Percentiles rank a stretch among this genome's conserved stretches.
Evolutionary conservation across 768 basidiomycete genomes (phyloP).

Genomic region (Paxillus ammoniavirescens): DNA sequence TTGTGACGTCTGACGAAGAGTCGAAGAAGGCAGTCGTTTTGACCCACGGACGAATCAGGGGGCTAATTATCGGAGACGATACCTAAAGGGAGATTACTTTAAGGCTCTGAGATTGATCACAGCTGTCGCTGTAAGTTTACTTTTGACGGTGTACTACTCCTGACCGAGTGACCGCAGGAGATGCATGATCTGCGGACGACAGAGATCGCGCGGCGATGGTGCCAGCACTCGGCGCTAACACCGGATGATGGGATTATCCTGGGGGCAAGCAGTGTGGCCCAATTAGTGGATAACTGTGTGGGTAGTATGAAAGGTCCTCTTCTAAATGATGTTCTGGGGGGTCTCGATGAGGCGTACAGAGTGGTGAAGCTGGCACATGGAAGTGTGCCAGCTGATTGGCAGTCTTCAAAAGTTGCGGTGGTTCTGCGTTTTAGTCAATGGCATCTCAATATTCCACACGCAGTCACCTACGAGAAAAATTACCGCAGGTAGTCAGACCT

Average conservation of each 20-base stretch:
- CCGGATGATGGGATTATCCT: conserved; percentile 35
- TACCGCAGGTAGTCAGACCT: not conserved
- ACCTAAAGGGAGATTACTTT: conserved; percentile 39
- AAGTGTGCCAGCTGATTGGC: conserved; percentile 32
- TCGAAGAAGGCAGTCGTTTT: conserved; percentile 39
- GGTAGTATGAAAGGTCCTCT: conserved; percentile 43
- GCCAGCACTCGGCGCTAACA: conserved; percentile 33
- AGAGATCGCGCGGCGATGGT: conserved; percentile 39
- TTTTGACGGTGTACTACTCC: not conserved
- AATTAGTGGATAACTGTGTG: conserved; percentile 31
- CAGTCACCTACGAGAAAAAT: too few relatives aligned
- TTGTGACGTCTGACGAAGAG: conserved; percentile 36
- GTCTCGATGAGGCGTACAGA: conserved; percentile 34
- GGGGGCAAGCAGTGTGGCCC: conserved; percentile 34
- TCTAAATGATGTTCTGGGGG: conserved; percentile 32
- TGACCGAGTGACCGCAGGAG: conserved; percentile 18
- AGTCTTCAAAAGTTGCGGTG: conserved; percentile 5
- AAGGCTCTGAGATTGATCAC: conserved; percentile 39
- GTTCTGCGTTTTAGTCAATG: too few relatives aligned
- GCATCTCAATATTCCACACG: too few relatives aligned
- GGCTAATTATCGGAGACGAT: conserved; percentile 40
- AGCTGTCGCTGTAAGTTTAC: conserved; percentile 34
- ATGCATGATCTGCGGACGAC: conserved; percentile 32
- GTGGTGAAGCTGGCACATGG: conserved; percentile 29
- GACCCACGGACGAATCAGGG: conserved; percentile 34